Evolutionary conservation across 495 filamentous ascomycete species (phyloP), one percentile per base, ranked within the genome.

Genomic region (Aspergillus panamensis): DNA sequence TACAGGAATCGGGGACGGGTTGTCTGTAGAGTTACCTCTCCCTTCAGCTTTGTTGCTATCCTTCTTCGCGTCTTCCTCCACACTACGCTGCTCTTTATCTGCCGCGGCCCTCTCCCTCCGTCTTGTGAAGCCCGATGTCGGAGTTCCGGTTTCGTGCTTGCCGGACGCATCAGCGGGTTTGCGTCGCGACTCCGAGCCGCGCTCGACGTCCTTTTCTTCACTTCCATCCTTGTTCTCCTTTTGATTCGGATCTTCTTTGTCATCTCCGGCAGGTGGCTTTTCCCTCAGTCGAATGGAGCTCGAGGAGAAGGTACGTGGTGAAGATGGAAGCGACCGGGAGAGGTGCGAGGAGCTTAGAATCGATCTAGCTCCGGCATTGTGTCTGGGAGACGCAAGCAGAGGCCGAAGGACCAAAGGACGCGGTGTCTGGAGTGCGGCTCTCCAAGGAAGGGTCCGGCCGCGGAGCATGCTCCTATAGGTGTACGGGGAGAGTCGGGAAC

Each of bases 391-490:
- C 59, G 63, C 53, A 44, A 69, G 61, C n/a, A 69, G 64, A 33
- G 73, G 60, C 45, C 67, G 69, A 49, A 67, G 65, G 48, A 72
- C 55, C 33, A 74, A 57, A 54, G 74, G 61, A 55, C 74, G 74
- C 67, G 72, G 64, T 61, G 72, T 73, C 70, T 71, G 75, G 71
- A 81, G 76, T 68, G 74, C 73, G 70, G 73, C 77, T 74, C 80
- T 80, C 80, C 79, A 81, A 73, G 78, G 77, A 65, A 81, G 69
- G 61, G 75, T 76, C 71, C 79, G 78, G 70, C 76, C 73, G 73
- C 75, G 74, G 70, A 81, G 70, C 79, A 82, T 82, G 70, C 77
- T 82, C 69, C 55, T 65, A 29, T 57, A 33, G 32, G 55, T 48
- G 30, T 51, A 57, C 37, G 51, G 32, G 54, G 47, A 51, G 43